Evolutionary conservation across 306 rosid species (phyloP), one percentile per base, ranked within the genome.

Genomic region (Trifolium repens): DNA sequence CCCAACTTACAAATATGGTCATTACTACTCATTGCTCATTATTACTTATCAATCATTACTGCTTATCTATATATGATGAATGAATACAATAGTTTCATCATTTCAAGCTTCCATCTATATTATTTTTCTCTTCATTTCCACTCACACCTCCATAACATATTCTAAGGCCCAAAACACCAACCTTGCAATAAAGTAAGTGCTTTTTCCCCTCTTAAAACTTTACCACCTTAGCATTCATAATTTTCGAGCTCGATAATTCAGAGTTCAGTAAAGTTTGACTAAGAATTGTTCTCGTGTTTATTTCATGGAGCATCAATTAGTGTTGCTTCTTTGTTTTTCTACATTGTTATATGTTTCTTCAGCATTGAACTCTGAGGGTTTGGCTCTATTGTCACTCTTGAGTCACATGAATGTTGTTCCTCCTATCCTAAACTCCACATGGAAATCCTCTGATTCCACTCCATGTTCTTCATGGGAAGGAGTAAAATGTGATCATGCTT

Each of bases 391-490:
- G 24, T 85, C 94, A 17, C 90, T 93, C 35, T 40, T 75, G 57
- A 81, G 37, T 7, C 84, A 57, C 74, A 89, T 96, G 91, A 78
- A 71, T 22, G n/a, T 43, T 37, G 81, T 85, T 16, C 84, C 91
- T 61, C 4, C 74, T 39, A 52, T 73, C 73, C 66, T 91, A 35
- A 79, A 54, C 68, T 87, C 93, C 16, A 76, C 79, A 26, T 93
- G 96, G 98, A 84, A 84, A 55, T 68, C 78, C 3, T 87, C 88
- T 49, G 78, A 89, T 88, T 84, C 91, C 80, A 87, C 87, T 67
- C 94, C 97, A 27, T 93, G 98, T 63, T 83, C 83, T 63, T 81
- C 83, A 47, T 93, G 98, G 98, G 47, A 40, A 8, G 97, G 97
- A 80, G 79, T 93, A 30, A 5, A 71, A 5, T 89, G 97, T 58